Evolutionary conservation across 805 yeast species (phyloP), one percentile per base, ranked within the genome.

Genomic region (Ogataea methanolica): DNA sequence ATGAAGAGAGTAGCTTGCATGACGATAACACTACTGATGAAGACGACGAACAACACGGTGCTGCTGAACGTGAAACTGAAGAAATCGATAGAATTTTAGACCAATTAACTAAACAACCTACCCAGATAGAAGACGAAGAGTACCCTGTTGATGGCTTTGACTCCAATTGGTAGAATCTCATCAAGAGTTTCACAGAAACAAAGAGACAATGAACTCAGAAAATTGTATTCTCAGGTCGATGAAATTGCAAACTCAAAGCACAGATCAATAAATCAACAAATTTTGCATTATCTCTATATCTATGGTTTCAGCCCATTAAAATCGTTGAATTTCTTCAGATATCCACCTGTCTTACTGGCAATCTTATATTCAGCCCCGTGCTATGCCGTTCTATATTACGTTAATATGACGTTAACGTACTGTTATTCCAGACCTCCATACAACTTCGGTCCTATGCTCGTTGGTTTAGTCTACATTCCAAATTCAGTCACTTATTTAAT

Each of bases 391-490:
- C 66, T 86, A 17, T 88, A 88, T 61, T 79, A 85, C 52, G 79
- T 87, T 58, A 89, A 89, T 67, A 74, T 88, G 78, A 75, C 92
- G 4, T 70, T 89, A 39, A 75, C 91, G 41, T 75, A 78, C 57
- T 74, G 73, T 44, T 88, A 81, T 63, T 69, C 86, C 0, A 58
- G 74, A 19, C 64, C 68, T 0, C 96, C 96, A 4, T 88, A 88
- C 64, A 78, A 80, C 57, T 89, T 85, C 71, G 68, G 71, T 33
- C 66, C 86, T 0, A 65, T 87, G 42, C 72, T 82, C 47, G 75
- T 84, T 42, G 96, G 96, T 33, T 71, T 88, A 26, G 73, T 86
- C 47, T 88, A 87, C 67, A 80, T 88, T 33, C 96, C 96, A 35
- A 88, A 88, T 63, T 87, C 96, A 0, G 77, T 87, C 23, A 79